Evolutionary conservation across 495 filamentous ascomycete genomes (phyloP).

Genomic region (Podospora fimiseda): DNA sequence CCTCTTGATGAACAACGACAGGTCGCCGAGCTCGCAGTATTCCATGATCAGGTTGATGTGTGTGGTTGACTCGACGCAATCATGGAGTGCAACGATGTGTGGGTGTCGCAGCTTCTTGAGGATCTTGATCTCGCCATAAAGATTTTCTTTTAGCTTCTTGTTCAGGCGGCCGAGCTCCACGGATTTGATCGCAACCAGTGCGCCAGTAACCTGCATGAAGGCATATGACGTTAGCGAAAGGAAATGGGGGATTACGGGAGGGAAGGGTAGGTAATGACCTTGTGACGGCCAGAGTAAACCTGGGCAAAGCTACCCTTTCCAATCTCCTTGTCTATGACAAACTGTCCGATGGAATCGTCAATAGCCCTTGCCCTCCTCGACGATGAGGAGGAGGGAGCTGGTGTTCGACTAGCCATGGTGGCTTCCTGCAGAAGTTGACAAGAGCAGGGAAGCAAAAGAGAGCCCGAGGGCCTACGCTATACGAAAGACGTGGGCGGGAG

Average conservation of each 20-base stretch:
- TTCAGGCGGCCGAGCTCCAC: conserved; percentile 85
- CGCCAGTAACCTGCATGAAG: conserved; percentile 44
- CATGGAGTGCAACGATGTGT: conserved; percentile 92
- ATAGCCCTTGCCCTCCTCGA: conserved; percentile 30
- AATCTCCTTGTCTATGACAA: conserved; percentile 74
- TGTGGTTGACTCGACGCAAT: conserved; percentile 75
- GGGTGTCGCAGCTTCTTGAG: conserved; percentile 88
- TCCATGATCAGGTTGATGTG: conserved; percentile 99
- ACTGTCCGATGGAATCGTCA: conserved; percentile 69
- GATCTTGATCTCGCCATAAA: conserved; percentile 90
- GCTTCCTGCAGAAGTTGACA: conserved; percentile 39
- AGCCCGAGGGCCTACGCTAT: conserved; percentile 45
- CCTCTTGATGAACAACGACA: conserved; percentile 92
- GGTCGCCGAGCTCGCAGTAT: conserved; percentile 89
- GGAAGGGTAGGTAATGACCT: conserved; percentile 47
- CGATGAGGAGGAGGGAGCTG: conserved; percentile 25
- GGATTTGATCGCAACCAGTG: conserved; percentile 87
- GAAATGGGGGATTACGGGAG: background rate
- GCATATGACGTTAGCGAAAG: background rate
- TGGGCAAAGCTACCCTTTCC: conserved; percentile 94
- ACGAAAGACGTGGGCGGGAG: conserved; percentile 33
- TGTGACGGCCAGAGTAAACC: conserved; percentile 80
- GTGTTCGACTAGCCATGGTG: conserved; percentile 41
- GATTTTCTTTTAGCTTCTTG: conserved; percentile 92
- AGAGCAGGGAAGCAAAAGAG: conserved; percentile 34